These are phyloP conservation scores for Syncephalis plumigaleata DNA, from an alignment of 371 early-diverging fungal genomes.

Conservation along the genomic window DNA sequence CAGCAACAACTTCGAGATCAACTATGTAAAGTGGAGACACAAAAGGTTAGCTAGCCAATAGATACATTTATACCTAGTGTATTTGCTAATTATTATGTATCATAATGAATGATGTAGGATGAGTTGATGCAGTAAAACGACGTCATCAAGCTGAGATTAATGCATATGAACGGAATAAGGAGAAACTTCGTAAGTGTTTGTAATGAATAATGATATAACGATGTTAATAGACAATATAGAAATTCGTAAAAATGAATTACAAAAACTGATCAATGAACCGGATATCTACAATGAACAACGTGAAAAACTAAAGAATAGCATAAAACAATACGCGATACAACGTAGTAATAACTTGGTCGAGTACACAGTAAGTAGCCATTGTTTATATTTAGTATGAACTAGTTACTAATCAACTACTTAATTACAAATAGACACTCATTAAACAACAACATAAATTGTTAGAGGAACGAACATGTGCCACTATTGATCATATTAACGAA, in stretches of 20 bases:
- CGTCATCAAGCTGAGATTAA: background rate
- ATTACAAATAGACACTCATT: background rate
- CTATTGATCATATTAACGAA: constrained; percentile 8
- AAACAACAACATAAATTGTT: constrained; percentile 4
- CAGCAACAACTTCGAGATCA: background rate
- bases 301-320: constrained; percentile 2
- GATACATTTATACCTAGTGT: too few relatives aligned
- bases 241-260: background rate
- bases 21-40: background rate
- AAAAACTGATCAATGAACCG: background rate
- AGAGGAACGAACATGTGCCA: constrained; percentile 5
- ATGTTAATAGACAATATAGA: background rate
- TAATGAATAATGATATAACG: background rate
- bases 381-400: too few relatives aligned
- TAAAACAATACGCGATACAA: constrained; percentile 1
- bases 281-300: background rate
- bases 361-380: constrained; percentile 1
- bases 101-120: too few relatives aligned
- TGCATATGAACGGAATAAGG: constrained; percentile 5
- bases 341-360: constrained; percentile 6
- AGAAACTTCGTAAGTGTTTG: constrained; percentile 6
- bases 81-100: too few relatives aligned
- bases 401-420: too few relatives aligned
- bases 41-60: background rate
- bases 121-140: background rate